These are phyloP conservation scores for Agaricus subrufescens DNA, from an alignment of 768 basidiomycete species.

Conservation along the genomic window DNA sequence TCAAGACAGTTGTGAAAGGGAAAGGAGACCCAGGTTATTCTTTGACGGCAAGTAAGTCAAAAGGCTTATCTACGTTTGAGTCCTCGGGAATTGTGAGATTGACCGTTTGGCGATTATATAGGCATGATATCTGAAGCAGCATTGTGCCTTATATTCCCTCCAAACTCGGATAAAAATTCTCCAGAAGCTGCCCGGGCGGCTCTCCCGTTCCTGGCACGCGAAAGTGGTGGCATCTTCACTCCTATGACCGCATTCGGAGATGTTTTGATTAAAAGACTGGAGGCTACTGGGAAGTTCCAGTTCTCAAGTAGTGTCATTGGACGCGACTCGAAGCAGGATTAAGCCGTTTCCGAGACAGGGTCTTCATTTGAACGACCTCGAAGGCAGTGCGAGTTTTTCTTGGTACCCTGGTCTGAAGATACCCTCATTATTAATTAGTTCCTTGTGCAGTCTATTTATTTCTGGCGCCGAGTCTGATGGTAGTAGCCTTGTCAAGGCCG, in stretches of 20 bases:
- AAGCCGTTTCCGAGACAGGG: too few species aligned
- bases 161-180: slow-evolving; percentile 18
- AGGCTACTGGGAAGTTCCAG: slow-evolving; percentile 49
- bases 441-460: too few species aligned
- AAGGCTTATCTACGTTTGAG: neutral
- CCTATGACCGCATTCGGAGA: slow-evolving; percentile 81
- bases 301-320: slow-evolving; percentile 49
- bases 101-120: neutral
- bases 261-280: slow-evolving; percentile 63
- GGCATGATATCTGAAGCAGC: slow-evolving; percentile 67
- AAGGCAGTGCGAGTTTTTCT: too few species aligned
- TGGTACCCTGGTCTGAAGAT: too few species aligned
- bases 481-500: too few species aligned
- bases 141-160: slow-evolving; percentile 58
- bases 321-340: slow-evolving; percentile 12
- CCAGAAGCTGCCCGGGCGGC: slow-evolving; percentile 27
- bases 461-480: too few species aligned
- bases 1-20: slow-evolving; percentile 58
- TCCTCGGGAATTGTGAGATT: neutral
- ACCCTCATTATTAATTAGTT: too few species aligned
- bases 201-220: slow-evolving; percentile 51
- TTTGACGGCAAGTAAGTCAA: slow-evolving; percentile 45
- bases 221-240: slow-evolving; percentile 84
- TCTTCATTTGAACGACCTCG: too few species aligned
- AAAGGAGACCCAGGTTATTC: slow-evolving; percentile 77